phyloP scores from a whole-genome alignment of 805 yeast species.

The Barnettozyma populi region DNA sequence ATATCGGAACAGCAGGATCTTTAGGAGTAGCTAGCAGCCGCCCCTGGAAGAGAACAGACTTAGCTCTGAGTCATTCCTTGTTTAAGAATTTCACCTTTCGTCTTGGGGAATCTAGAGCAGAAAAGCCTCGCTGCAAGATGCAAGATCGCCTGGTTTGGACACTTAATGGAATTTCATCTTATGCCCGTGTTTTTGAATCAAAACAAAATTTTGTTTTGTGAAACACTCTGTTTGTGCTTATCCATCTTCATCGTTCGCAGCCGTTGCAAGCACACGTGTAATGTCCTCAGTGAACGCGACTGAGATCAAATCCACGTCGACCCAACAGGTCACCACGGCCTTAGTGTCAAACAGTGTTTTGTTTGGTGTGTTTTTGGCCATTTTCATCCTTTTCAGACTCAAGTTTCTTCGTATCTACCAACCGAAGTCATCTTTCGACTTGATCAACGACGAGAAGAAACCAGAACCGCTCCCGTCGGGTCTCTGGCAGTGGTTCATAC shows the following conservation, averaged over 20 bases:
- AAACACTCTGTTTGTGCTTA: not conserved
- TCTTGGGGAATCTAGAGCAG: too few relatives aligned
- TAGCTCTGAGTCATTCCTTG: too few relatives aligned
- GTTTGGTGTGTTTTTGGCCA: slow-evolving; percentile 53
- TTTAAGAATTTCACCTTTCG: too few relatives aligned
- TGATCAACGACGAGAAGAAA: slow-evolving; percentile 52
- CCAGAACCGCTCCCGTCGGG: slow-evolving; percentile 75
- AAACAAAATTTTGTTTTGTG: not conserved
- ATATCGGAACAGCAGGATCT: too few relatives aligned
- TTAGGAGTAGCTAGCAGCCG: too few relatives aligned
- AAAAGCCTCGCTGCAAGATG: too few relatives aligned
- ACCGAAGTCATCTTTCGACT: slow-evolving; percentile 66
- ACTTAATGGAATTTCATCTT: not conserved
- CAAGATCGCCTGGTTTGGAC: not conserved
- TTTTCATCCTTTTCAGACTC: slow-evolving; percentile 62
- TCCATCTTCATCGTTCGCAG: not conserved
- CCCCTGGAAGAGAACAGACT: too few relatives aligned
- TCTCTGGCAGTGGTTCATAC: slow-evolving; percentile 62
- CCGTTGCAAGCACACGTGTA: not conserved
- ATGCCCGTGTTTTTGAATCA: too few relatives aligned
- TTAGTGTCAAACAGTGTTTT: slow-evolving; percentile 62
- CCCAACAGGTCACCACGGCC: slow-evolving; percentile 70
- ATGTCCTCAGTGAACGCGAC: not conserved
- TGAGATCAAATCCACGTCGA: slow-evolving; percentile 40
- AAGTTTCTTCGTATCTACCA: slow-evolving; percentile 70